Conservation (phyloP, 805 yeast genomes). For the Lachancea thermotolerans region DNA sequence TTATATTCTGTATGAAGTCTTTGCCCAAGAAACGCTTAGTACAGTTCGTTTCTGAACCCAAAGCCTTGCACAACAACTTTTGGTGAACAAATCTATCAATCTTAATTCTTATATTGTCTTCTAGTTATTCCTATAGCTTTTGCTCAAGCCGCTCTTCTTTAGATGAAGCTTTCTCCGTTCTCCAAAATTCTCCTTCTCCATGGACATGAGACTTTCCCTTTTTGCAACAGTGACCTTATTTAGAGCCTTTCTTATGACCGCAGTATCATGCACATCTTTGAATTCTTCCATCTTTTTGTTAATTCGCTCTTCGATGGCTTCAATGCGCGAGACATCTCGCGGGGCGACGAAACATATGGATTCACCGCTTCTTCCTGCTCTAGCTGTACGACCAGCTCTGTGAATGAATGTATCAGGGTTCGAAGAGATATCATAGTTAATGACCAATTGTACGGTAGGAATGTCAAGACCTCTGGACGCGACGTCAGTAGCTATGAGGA, state of each 20-base stretch:
- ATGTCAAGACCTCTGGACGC: slow-evolving; percentile 97
- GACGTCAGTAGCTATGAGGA: slow-evolving; percentile 91
- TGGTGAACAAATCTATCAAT: no score
- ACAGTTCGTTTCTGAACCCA: no score
- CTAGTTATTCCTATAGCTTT: slow-evolving; percentile 13
- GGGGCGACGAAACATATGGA: slow-evolving; percentile 79
- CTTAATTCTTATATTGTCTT: no score
- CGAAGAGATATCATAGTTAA: slow-evolving; percentile 90
- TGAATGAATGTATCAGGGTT: slow-evolving; percentile 96
- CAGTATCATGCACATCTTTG: slow-evolving; percentile 64
- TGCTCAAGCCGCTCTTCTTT: slow-evolving; percentile 26
- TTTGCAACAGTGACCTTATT: slow-evolving; percentile 72
- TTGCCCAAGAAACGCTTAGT: no score
- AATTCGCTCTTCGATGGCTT: slow-evolving; percentile 81
- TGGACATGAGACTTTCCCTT: slow-evolving; percentile 84
- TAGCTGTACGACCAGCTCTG: slow-evolving; percentile 97
- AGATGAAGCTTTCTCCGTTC: slow-evolving; percentile 51
- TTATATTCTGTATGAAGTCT: no score
- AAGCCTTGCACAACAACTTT: no score
- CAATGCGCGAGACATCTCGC: slow-evolving; percentile 71
- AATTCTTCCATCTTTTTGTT: slow-evolving; percentile 73
- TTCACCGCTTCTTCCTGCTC: slow-evolving; percentile 91
- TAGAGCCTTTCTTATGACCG: slow-evolving; percentile 66
- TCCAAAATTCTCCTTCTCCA: slow-evolving; percentile 89
- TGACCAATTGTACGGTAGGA: slow-evolving; percentile 82